These are phyloP conservation scores for Puccinellia tenuiflora DNA, from an alignment of 176 grass and related monocot genomes.

Conservation along the genomic window DNA sequence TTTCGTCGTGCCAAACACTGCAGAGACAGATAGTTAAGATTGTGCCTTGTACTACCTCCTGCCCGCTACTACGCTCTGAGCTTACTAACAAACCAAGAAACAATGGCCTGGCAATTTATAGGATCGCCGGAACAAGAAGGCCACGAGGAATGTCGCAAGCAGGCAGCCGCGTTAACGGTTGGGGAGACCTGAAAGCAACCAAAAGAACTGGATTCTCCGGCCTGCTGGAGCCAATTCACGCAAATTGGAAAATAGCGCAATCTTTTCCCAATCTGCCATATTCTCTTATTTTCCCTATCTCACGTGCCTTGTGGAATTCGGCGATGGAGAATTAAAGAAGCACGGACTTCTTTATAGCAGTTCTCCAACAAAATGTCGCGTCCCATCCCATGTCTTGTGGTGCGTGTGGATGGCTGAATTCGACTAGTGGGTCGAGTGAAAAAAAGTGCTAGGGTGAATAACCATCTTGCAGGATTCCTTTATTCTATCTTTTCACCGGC, in stretches of 20 bases:
- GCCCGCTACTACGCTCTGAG: background rate
- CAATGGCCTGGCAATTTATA: constrained; percentile 41
- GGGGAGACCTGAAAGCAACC: constrained; percentile 36
- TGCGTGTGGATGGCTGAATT: background rate
- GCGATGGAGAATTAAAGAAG: constrained; percentile 34
- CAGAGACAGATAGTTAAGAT: background rate
- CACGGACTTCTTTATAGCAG: background rate
- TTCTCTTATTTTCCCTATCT: constrained; percentile 1
- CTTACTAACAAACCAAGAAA: constrained; percentile 13
- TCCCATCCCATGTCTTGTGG: background rate
- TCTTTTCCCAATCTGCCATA: background rate
- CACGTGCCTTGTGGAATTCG: background rate
- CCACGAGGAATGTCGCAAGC: background rate
- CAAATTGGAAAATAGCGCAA: background rate
- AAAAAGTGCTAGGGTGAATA: no score
- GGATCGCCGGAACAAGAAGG: background rate
- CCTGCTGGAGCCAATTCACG: constrained; percentile 33
- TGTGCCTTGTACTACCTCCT: background rate
- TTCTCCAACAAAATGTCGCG: background rate
- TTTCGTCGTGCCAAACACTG: background rate
- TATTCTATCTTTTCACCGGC: background rate
- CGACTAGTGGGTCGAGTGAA: background rate
- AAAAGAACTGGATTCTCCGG: constrained; percentile 32
- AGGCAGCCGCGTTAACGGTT: constrained; percentile 11
- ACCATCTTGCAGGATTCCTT: background rate